Percentiles rank a stretch among this genome's conserved stretches.
Evolutionary conservation across 2,329 filamentous ascomycete genomes (phyloP).

Genomic region (Beauveria brongniartii): DNA sequence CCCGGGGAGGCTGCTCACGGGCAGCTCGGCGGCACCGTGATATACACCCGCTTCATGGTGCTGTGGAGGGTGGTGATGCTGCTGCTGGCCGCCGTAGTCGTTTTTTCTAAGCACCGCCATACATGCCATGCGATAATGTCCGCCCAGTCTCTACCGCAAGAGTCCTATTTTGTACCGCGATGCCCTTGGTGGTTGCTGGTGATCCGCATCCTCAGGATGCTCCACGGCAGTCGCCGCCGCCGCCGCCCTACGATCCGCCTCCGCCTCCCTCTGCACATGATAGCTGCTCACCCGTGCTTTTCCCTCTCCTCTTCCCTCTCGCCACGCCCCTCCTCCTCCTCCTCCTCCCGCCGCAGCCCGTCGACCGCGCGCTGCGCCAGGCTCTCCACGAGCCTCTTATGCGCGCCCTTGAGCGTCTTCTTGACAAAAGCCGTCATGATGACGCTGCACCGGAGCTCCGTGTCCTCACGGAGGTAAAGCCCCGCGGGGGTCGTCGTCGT

Average conservation of each 20-base stretch:
- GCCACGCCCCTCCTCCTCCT: neutral
- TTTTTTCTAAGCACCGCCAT: neutral
- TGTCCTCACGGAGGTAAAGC: slow-evolving; percentile 77
- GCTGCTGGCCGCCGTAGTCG: neutral
- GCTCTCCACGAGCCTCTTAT: slow-evolving; percentile 60
- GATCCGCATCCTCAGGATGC: neutral
- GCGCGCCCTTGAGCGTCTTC: slow-evolving; percentile 71
- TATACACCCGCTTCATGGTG: neutral
- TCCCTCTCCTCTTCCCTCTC: neutral
- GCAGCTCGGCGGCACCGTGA: neutral
- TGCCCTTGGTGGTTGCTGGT: neutral
- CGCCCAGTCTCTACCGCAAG: neutral
- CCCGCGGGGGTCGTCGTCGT: slow-evolving; percentile 60
- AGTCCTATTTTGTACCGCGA: neutral
- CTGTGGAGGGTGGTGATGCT: neutral
- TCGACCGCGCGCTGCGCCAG: slow-evolving; percentile 32
- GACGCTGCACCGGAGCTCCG: slow-evolving; percentile 71
- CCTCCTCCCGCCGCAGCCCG: slow-evolving; percentile 34
- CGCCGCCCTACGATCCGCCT: neutral
- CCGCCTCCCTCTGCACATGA: neutral
- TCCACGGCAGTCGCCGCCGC: neutral
- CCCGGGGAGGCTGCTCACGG: neutral
- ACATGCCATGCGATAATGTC: neutral
- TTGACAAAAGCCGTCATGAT: slow-evolving; percentile 71
- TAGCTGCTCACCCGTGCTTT: neutral